phyloP scores from a whole-genome alignment of 2,329 filamentous ascomycete species.

The Penicillium digitatum region DNA sequence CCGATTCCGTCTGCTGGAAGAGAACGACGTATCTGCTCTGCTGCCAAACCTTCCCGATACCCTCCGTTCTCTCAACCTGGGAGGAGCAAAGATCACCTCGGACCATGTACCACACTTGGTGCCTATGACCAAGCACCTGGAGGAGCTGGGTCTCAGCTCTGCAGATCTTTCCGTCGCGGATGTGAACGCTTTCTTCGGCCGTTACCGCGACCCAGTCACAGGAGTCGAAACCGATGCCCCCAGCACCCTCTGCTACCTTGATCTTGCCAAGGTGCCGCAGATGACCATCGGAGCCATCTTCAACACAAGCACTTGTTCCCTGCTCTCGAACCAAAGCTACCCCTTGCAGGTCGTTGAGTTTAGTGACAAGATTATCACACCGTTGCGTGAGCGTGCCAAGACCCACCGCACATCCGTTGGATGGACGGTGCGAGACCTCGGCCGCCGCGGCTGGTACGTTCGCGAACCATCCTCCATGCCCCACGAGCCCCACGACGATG shows the following conservation, averaged over 20 bases:
- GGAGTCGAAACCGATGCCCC: conserved; percentile 14
- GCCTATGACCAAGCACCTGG: conserved; percentile 65
- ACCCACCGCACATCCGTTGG: conserved; percentile 55
- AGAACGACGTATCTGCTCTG: conserved; percentile 61
- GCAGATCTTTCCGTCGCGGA: conserved; percentile 61
- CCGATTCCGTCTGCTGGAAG: conserved; percentile 66
- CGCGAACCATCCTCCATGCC: conserved; percentile 41
- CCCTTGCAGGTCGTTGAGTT: conserved; percentile 76
- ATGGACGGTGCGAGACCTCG: conserved; percentile 66
- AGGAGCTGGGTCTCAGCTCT: conserved; percentile 71
- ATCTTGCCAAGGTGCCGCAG: conserved; percentile 65
- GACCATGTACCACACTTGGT: conserved; percentile 62
- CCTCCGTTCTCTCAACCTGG: conserved; percentile 69
- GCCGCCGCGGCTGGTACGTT: conserved; percentile 66
- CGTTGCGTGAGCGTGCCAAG: conserved; percentile 60
- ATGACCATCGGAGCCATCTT: conserved; percentile 57
- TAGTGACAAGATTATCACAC: conserved; percentile 62
- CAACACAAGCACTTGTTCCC: conserved; percentile 50
- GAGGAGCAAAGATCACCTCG: conserved; percentile 66
- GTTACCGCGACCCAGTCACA: conserved; percentile 25
- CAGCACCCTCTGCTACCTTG: conserved; percentile 65
- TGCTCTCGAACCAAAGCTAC: conserved; percentile 58
- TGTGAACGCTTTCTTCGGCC: conserved; percentile 60
- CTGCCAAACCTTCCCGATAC: conserved; percentile 63
- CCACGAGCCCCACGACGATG: conserved; percentile 48